Base-by-base conservation (phyloP, 2,329 filamentous ascomycete genomes). In the Monosporascus sp. region DNA sequence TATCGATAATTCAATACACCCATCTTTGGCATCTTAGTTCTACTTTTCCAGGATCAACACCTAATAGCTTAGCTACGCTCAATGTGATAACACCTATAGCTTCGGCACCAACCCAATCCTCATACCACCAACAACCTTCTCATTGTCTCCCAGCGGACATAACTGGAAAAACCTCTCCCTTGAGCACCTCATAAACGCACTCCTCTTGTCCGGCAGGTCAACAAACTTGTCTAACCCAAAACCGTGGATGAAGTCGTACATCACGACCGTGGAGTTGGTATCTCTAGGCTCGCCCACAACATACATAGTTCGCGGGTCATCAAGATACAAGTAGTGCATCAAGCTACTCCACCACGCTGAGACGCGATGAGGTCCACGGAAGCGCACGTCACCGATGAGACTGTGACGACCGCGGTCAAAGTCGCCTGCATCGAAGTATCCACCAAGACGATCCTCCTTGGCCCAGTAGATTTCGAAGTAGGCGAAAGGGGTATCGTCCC, bases 241-340 rank as follows among this genome's bases (percentile, higher is more conserved):
- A 1, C 88, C 88, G 62, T 89, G 85, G 49, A 86, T 82, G 51
- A 89, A 80, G 61, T 92, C 88, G 67, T 91, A 91, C 56, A 83
- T 82, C 53, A 91, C 74, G 15, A 91, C 84, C 0, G 83, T 87
- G 25, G 76, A 78, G 62, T 87, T 88, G 4, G 83, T 87, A 54
- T 81, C 82, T 66, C 87, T 87, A 36, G 89, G 88, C 73, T 93
- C 89, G 56, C 86, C 86, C 7, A 85, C 79, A 8, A 83, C 77
- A 56, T 72, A 71, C 65, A 67, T 72, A 2, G 82, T 85, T 51
- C 82, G 77, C 52, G 79, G 75, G 58, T 85, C 81, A 60, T 85
- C 82, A 36, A 85, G 74, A 67, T 80, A 85, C 46, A 83, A 70
- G 63, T 82, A 85, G 69, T 85, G 82, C 74, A 85, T 83, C 64